Evolutionary conservation across 495 filamentous ascomycete species (phyloP), one percentile per base, ranked within the genome.

Genomic region (Lophiostoma macrostomum): DNA sequence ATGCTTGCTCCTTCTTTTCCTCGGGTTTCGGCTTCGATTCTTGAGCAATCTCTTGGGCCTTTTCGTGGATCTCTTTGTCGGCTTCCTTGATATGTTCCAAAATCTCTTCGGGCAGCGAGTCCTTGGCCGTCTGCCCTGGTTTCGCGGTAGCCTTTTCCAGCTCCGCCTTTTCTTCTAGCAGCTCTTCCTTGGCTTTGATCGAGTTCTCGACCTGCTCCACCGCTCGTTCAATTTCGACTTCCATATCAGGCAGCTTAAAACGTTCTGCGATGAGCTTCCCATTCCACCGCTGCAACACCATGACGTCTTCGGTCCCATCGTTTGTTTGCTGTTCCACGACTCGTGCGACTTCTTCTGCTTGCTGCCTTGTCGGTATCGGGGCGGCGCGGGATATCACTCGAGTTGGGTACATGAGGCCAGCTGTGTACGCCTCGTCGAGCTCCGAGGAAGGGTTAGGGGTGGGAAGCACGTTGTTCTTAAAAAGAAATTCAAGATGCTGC

Each of bases 191-290:
- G 4, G 49, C 63, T 37, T 68, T 65, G 20, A 73, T 68, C 2
- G 35, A 76, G 50, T 76, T 79, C 63, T 90, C 80, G 1, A 96
- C 87, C 73, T 97, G 91, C 73, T 85, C 80, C 30, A 93, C 85
- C 3, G 91, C 91, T 23, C 91, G 75, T 62, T 96, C 90, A 1
- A 95, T 82, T 70, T 97, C 93, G n/a, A 87, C 70, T 42, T 85
- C 84, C 45, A 97, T 79, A 46, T 88, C 87, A 0, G 91, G 90
- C 20, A 95, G 63, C 19, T 65, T 47, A 40, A 72, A 68, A 1
- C 50, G 55, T 39, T 73, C 69, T 7, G 71, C 71, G 28, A 73
- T 69, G 25, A 73, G 57, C 57, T 72, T 72, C 6, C 69, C 71
- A 40, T 73, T 73, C 71, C 71, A 73, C 7, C 64, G 18, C 54